These are phyloP conservation scores for Calvatia gigantea DNA, from an alignment of 768 basidiomycete genomes.

Conservation along the genomic window DNA sequence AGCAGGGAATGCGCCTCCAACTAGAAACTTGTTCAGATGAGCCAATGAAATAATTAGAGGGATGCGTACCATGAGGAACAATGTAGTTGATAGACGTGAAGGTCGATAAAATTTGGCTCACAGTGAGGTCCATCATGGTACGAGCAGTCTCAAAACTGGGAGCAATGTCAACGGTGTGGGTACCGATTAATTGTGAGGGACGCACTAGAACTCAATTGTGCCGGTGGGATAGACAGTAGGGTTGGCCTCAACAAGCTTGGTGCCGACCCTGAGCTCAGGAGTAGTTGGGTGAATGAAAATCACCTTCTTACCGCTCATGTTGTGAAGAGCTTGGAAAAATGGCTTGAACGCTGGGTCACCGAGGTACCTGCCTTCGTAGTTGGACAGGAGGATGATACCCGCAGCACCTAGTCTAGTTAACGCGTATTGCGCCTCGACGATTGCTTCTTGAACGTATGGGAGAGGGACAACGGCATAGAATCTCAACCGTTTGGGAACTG, in stretches of 20 bases:
- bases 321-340: slow-evolving; percentile 31
- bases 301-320: slow-evolving; percentile 23
- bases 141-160: slow-evolving; percentile 28
- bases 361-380: slow-evolving; percentile 31
- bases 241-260: slow-evolving; percentile 27
- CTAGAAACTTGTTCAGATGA: slow-evolving; percentile 12
- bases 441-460: slow-evolving; percentile 29
- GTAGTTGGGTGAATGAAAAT: slow-evolving; percentile 29
- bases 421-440: slow-evolving; percentile 29
- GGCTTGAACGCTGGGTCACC: slow-evolving; percentile 24
- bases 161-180: not conserved
- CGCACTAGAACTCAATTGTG: slow-evolving; percentile 32
- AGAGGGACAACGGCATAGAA: slow-evolving; percentile 34
- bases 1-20: slow-evolving; percentile 31
- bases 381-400: slow-evolving; percentile 29
- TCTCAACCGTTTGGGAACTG: slow-evolving; percentile 24
- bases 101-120: slow-evolving; percentile 26
- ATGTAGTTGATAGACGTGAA: slow-evolving; percentile 32
- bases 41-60: not conserved
- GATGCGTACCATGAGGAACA: slow-evolving; percentile 28
- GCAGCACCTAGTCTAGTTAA: slow-evolving; percentile 29
- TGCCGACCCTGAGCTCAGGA: slow-evolving; percentile 25
- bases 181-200: not conserved
- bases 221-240: slow-evolving; percentile 30
- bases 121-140: slow-evolving; percentile 27